Percentiles rank a stretch among this genome's conserved stretches.
phyloP scores from a whole-genome alignment of 129 eudicot species.

The Artemisia argyi region DNA sequence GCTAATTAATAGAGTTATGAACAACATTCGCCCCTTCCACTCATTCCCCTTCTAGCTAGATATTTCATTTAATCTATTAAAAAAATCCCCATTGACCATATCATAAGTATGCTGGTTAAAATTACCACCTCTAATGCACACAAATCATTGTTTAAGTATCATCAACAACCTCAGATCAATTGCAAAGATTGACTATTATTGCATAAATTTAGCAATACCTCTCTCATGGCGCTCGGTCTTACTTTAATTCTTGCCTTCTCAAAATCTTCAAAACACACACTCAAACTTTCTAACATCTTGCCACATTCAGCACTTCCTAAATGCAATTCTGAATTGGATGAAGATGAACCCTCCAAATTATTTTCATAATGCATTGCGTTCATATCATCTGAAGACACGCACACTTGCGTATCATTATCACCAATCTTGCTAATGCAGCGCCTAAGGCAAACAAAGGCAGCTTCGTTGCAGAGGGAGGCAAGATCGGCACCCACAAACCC shows the following conservation, averaged over 20 bases:
- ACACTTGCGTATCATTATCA: slow-evolving; percentile 3
- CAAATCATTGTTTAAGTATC: background rate
- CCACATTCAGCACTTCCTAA: slow-evolving; percentile 16
- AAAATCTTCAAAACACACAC: slow-evolving; percentile 68
- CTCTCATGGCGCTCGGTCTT: slow-evolving; percentile 99
- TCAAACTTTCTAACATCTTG: slow-evolving; percentile 30
- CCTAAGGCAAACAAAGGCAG: slow-evolving; percentile 72
- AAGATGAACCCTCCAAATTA: slow-evolving; percentile 46
- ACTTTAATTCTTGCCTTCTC: slow-evolving; percentile 80
- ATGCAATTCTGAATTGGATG: slow-evolving; percentile 30
- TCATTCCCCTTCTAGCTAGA: no score
- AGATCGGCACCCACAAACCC: slow-evolving; percentile 99
- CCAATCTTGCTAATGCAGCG: slow-evolving; percentile 32
- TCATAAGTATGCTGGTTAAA: no score
- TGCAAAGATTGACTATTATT: no score
- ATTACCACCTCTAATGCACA: background rate
- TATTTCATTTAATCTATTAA: background rate
- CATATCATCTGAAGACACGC: slow-evolving; percentile 18
- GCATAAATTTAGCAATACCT: slow-evolving; percentile 48
- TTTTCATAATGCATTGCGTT: slow-evolving; percentile 20
- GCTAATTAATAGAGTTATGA: no score
- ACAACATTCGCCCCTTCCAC: no score
- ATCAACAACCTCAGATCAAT: background rate
- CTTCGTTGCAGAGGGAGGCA: slow-evolving; percentile 77
- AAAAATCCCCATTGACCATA: background rate